These are phyloP conservation scores for Ilex paraguariensis DNA, from an alignment of 305 asterid genomes.

Conservation along the genomic window DNA sequence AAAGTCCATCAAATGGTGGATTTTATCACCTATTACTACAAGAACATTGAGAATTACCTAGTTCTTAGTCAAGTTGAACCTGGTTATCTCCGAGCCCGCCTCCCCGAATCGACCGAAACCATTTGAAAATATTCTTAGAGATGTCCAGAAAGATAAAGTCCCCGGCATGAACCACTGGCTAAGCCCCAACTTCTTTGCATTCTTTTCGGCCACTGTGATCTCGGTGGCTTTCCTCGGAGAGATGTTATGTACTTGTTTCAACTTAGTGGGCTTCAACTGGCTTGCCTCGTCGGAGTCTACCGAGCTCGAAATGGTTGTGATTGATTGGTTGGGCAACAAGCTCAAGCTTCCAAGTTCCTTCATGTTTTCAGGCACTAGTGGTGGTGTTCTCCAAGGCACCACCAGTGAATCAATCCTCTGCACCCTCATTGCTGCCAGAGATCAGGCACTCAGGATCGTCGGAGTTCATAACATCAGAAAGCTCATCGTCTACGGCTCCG, in stretches of 20 bases:
- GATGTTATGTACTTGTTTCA: slow-evolving; percentile 28
- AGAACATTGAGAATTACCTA: slow-evolving; percentile 19
- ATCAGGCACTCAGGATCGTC: slow-evolving; percentile 7
- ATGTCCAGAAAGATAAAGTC: slow-evolving; percentile 15
- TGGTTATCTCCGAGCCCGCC: slow-evolving; percentile 21
- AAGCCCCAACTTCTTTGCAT: slow-evolving; percentile 33
- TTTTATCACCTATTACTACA: slow-evolving; percentile 28
- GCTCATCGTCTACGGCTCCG: slow-evolving; percentile 23
- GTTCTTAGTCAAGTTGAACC: slow-evolving; percentile 31
- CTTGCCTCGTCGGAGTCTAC: slow-evolving; percentile 28
- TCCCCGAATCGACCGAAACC: slow-evolving; percentile 20
- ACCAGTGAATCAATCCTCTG: slow-evolving; percentile 27
- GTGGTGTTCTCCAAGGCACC: slow-evolving; percentile 29
- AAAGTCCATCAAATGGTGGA: slow-evolving; percentile 28
- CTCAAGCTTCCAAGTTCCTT: slow-evolving; percentile 24
- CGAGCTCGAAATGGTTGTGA: slow-evolving; percentile 33
- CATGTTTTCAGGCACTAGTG: slow-evolving; percentile 29
- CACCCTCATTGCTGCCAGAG: slow-evolving; percentile 23
- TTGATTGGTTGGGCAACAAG: slow-evolving; percentile 26
- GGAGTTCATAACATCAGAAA: slow-evolving; percentile 15
- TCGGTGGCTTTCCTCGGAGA: slow-evolving; percentile 25
- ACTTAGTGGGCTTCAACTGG: slow-evolving; percentile 31
- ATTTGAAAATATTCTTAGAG: slow-evolving; percentile 17
- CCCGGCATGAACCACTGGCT: slow-evolving; percentile 34
- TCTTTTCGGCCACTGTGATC: slow-evolving; percentile 29